Percentiles rank a stretch among this genome's conserved stretches.
Evolutionary conservation across 805 yeast species (phyloP).

Genomic region (Candida broadrunensis): DNA sequence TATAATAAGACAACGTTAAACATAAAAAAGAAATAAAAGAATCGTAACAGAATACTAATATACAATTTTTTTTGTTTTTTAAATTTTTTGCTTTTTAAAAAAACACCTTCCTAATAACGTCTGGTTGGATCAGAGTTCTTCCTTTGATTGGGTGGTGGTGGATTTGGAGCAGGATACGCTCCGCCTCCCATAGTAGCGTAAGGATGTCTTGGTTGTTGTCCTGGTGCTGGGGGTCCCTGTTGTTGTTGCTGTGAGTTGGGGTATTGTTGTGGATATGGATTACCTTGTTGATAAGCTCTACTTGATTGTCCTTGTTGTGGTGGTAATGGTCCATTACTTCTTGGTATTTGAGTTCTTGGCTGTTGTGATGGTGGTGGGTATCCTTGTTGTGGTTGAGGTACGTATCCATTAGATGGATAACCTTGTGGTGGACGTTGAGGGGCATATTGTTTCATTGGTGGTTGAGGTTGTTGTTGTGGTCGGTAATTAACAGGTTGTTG

Average conservation of each 20-base stretch:
- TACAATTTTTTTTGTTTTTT: no score
- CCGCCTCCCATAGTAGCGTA: slow-evolving; percentile 3
- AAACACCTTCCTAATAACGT: no score
- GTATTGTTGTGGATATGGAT: slow-evolving; percentile 9
- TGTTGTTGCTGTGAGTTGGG: slow-evolving; percentile 13
- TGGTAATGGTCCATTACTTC: background rate
- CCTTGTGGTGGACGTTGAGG: slow-evolving; percentile 9
- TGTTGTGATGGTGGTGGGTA: slow-evolving; percentile 10
- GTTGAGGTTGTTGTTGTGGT: slow-evolving; percentile 11
- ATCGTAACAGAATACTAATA: no score
- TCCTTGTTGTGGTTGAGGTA: slow-evolving; percentile 4
- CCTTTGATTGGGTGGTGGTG: background rate
- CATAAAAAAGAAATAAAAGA: no score
- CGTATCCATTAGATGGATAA: slow-evolving; percentile 9
- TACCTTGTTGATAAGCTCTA: slow-evolving; percentile 17
- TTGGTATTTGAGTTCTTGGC: slow-evolving; percentile 2
- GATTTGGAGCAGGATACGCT: slow-evolving; percentile 2
- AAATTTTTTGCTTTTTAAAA: no score
- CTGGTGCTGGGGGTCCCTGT: slow-evolving; percentile 10
- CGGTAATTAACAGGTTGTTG: slow-evolving; percentile 9
- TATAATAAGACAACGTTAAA: no score
- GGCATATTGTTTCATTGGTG: slow-evolving; percentile 9
- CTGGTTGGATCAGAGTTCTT: background rate
- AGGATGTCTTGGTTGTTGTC: slow-evolving; percentile 10
- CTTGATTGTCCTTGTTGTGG: slow-evolving; percentile 3